A percentile compares a stretch with the other conserved stretches of the same genome.
Conservation (phyloP, 805 yeast genomes). For the Danielia oregonensis region DNA sequence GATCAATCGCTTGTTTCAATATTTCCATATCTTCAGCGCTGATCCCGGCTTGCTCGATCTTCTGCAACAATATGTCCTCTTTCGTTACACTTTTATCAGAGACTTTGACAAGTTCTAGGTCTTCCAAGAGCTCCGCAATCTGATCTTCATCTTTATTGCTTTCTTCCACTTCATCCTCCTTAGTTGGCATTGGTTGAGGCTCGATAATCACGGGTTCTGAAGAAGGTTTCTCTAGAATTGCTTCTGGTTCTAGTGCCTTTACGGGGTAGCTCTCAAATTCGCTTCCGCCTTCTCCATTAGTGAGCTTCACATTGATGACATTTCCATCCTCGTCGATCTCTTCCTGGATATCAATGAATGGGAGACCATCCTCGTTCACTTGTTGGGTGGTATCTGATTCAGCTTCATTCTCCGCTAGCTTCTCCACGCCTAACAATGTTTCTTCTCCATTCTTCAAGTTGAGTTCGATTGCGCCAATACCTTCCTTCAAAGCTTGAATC, state of each 20-base stretch:
- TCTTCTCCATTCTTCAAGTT: background rate
- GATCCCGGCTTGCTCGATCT: background rate
- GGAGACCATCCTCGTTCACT: slow-evolving; percentile 44
- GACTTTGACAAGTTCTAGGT: slow-evolving; percentile 26
- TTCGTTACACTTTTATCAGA: slow-evolving; percentile 1
- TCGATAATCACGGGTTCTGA: background rate
- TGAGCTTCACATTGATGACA: slow-evolving; percentile 39
- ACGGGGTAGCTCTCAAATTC: background rate
- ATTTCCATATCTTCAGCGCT: background rate
- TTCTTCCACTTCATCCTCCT: background rate
- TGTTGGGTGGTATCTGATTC: background rate
- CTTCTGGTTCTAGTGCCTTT: background rate
- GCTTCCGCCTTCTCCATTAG: slow-evolving; percentile 22
- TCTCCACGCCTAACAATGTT: background rate
- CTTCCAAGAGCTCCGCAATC: slow-evolving; percentile 28
- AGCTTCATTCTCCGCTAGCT: background rate
- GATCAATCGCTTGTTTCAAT: background rate
- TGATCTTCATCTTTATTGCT: slow-evolving; percentile 7
- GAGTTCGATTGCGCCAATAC: slow-evolving; percentile 22
- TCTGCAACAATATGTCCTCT: background rate
- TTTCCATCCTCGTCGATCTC: slow-evolving; percentile 78
- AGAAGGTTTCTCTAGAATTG: background rate
- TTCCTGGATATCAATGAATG: slow-evolving; percentile 80
- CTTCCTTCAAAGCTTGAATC: too few species aligned
- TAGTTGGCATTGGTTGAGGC: background rate